A percentile compares a stretch with the other conserved stretches of the same genome.
Conservation (phyloP, 306 rosid species). For the Amphicarpaea edgeworthii region DNA sequence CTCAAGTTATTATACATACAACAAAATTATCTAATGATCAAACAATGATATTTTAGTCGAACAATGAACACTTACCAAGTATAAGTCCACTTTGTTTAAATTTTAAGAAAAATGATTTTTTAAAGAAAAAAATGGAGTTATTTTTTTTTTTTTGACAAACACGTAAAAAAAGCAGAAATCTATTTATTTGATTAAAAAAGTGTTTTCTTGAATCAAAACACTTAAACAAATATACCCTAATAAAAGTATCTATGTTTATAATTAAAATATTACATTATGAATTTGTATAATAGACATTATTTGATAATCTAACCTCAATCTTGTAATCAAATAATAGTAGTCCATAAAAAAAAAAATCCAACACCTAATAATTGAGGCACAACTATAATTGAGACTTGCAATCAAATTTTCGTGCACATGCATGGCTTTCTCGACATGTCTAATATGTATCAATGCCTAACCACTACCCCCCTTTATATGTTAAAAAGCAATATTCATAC, state of each 20-base stretch:
- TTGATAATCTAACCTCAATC: not conserved
- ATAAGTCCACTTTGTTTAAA: not conserved
- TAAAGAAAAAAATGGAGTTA: too few relatives aligned
- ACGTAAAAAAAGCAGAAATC: too few relatives aligned
- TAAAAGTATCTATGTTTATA: not conserved
- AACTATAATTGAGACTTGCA: constrained; percentile 58
- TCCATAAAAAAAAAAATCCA: not conserved
- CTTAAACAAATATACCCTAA: not conserved
- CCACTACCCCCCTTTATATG: not conserved
- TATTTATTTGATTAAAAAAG: too few relatives aligned
- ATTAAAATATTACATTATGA: not conserved
- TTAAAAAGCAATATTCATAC: constrained; percentile 6
- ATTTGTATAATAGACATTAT: not conserved
- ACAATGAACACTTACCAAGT: not conserved
- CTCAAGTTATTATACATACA: not conserved
- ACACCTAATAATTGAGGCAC: constrained; percentile 59
- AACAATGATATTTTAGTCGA: not conserved
- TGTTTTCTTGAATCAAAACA: too few relatives aligned
- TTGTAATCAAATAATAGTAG: not conserved
- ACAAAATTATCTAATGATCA: not conserved
- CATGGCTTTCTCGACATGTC: not conserved
- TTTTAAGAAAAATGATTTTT: too few relatives aligned
- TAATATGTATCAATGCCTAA: constrained; percentile 2
- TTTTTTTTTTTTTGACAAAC: too few relatives aligned
- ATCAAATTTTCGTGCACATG: constrained; percentile 52